A percentile compares a stretch with the other conserved stretches of the same genome.
These are phyloP conservation scores for Ophiocordyceps sinensis DNA, from an alignment of 2,329 filamentous ascomycete species.

Conservation along the genomic window DNA sequence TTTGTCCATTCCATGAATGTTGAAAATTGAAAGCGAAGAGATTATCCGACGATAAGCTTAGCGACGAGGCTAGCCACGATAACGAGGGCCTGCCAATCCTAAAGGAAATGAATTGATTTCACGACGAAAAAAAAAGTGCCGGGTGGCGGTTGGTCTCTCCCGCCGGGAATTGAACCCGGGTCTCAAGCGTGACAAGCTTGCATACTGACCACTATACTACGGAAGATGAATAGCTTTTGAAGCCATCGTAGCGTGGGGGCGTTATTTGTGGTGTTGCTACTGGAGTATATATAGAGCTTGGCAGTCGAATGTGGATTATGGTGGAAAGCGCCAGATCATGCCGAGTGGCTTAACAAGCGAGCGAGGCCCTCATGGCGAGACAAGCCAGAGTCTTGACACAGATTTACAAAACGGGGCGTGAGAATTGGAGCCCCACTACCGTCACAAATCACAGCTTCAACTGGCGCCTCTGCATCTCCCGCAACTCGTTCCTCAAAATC, in stretches of 20 bases:
- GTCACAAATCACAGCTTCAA: background rate
- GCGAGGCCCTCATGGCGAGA: too few relatives aligned
- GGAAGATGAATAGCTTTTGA: background rate
- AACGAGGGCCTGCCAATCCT: too few relatives aligned
- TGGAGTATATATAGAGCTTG: background rate
- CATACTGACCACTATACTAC: conserved; percentile 2
- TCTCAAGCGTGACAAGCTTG: conserved; percentile 2
- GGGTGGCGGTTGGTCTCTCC: conserved; percentile 2
- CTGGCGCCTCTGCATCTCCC: background rate
- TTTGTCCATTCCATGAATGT: background rate
- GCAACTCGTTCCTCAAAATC: conserved; percentile 25
- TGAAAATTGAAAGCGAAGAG: background rate
- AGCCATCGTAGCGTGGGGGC: background rate
- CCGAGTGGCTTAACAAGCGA: too few relatives aligned
- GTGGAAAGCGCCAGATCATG: too few relatives aligned
- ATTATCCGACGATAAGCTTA: too few relatives aligned
- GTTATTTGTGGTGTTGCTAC: background rate
- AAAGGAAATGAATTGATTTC: too few relatives aligned
- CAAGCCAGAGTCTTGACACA: too few relatives aligned
- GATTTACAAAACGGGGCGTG: too few relatives aligned
- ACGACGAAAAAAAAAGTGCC: background rate
- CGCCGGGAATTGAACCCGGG: conserved; percentile 2
- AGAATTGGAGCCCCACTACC: too few relatives aligned
- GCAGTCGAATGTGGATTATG: too few relatives aligned
- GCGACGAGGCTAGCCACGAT: too few relatives aligned